Evolutionary conservation across 441 rosid species (phyloP), one percentile per base, ranked within the genome.

Genomic region (Erodium trifolium): DNA sequence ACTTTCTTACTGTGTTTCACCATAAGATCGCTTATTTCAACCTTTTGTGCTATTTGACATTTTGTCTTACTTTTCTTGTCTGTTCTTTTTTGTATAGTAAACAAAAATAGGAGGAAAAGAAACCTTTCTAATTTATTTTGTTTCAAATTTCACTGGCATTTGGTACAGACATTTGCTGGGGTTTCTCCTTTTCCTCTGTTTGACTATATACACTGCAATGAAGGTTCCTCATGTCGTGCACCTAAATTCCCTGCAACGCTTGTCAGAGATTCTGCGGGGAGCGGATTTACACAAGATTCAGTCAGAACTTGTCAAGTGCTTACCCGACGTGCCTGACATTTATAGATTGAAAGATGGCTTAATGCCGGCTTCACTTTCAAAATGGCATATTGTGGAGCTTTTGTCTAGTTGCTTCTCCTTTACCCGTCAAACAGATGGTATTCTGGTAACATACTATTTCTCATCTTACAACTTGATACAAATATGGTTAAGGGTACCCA

Each of bases 131-230:
- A 14, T n/a, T n/a, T 51, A 13, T 51, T 13, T 14, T 14, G 18
- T 51, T 13, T 51, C 59, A 51, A 51, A 51, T 16, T 51, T 51
- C 6, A 14, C 59, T 51, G 59, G 59, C 19, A 51, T 12, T 51
- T 51, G n/a, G 16, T 84, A 87, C 88, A 93, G 98, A 84, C 98
- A 93, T 83, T 83, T 93, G 85, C 88, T 93, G 74, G 98, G 98
- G 10, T 91, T 93, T 82, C 89, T 93, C 81, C 70, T 93, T 75
- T 93, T 91, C 81, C 91, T 93, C 64, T 78, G 93, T 64, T 84
- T 93, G 35, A 88, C 97, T 11, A 86, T 91, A 76, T 93, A 87
- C 78, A 89, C 97, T 37, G 97, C 97, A 9, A 83, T 59, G 67
- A 85, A 80, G 85, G 82, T 89, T 70, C 98, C 97, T 0, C 73